A percentile compares a stretch with the other conserved stretches of the same genome.
Evolutionary conservation across 2,329 filamentous ascomycete species (phyloP).

Genomic region (Colletotrichum gloeosporioides): DNA sequence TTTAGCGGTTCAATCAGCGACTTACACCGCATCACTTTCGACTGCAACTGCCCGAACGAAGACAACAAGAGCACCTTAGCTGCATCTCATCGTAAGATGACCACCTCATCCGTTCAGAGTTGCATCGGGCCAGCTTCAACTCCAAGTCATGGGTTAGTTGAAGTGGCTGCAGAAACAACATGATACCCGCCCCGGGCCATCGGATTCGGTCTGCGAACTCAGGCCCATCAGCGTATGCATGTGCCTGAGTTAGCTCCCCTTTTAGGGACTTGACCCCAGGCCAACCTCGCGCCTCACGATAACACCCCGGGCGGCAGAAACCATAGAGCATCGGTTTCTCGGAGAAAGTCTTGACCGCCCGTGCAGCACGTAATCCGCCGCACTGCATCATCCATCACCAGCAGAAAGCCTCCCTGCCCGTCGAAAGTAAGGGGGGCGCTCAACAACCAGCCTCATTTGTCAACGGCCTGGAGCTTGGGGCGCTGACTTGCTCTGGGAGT

Average conservation of each 20-base stretch:
- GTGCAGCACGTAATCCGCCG: not conserved
- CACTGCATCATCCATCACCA: not conserved
- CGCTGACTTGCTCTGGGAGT: not conserved
- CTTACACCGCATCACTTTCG: not conserved
- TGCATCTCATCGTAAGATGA: not conserved
- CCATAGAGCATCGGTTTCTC: not conserved
- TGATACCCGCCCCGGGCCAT: not conserved
- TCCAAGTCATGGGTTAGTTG: not conserved
- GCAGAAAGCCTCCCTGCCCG: not conserved
- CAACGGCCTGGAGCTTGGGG: not conserved
- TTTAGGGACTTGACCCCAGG: not conserved
- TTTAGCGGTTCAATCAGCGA: not conserved
- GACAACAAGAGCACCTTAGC: not conserved
- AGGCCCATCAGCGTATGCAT: slow-evolving; percentile 16
- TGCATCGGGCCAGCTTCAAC: not conserved
- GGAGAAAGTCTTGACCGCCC: not conserved
- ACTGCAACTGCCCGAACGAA: not conserved
- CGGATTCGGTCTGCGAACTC: not conserved
- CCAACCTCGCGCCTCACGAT: not conserved
- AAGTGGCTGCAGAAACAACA: not conserved
- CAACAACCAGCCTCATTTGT: not conserved
- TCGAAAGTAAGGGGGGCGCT: not conserved
- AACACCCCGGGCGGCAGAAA: slow-evolving; percentile 6
- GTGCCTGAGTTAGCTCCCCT: slow-evolving; percentile 13
- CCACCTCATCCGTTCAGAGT: not conserved